Conservation (phyloP, 108 stramenopile genomes). For the Nitzschia sp. region DNA sequence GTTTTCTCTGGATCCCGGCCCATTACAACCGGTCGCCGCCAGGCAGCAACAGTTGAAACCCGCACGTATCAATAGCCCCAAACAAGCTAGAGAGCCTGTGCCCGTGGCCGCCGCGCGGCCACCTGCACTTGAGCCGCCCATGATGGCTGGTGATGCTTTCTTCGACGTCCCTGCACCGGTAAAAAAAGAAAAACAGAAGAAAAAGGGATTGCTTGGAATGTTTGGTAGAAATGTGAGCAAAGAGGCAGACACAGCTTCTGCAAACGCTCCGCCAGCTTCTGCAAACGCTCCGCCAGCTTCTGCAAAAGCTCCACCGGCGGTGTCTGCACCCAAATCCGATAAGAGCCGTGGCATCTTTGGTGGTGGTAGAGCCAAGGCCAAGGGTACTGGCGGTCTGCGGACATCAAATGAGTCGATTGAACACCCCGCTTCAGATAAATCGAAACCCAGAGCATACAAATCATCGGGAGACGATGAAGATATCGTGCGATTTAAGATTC, state of each 20-base stretch:
- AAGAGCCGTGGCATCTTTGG: not conserved
- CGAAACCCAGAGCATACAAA: not conserved
- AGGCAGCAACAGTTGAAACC: not conserved
- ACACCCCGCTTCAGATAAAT: no score
- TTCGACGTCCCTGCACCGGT: not conserved
- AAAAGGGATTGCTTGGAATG: not conserved
- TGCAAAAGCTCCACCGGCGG: not conserved
- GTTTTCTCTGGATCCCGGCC: not conserved
- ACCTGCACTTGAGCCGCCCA: not conserved
- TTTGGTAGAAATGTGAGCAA: not conserved
- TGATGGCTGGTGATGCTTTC: not conserved
- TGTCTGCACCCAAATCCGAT: not conserved
- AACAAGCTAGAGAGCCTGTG: not conserved
- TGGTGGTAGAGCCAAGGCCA: not conserved
- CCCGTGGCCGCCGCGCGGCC: not conserved
- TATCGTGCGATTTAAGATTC: slow-evolving; percentile 5
- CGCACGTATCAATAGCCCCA: not conserved
- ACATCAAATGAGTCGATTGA: not conserved
- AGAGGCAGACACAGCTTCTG: not conserved
- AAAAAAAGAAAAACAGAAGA: slow-evolving; percentile 12
- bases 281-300: not conserved
- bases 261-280: not conserved
- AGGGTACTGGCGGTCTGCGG: not conserved
- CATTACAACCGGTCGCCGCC: not conserved
- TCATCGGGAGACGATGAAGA: not conserved